Evolutionary conservation across 768 basidiomycete genomes (phyloP), one percentile per base, ranked within the genome.

Genomic region (Pleurotus ostreatus): DNA sequence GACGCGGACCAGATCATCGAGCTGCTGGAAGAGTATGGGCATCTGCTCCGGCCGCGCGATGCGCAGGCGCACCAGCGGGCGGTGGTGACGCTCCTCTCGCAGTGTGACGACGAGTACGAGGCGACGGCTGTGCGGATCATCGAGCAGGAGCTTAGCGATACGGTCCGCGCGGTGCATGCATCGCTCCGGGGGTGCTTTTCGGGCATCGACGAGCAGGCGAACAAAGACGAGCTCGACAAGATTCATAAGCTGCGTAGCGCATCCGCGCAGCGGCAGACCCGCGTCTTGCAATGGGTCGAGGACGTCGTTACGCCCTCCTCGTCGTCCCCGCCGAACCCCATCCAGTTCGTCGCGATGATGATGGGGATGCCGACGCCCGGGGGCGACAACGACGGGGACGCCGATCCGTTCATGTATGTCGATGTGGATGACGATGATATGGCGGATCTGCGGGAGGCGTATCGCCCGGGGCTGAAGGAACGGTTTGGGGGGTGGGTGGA

Each of bases 11-110:
- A 61, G 25, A 67, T 86, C 59, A 47, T 71, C 41, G 37, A 56
- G 0, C 74, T 86, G 8, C 77, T 88, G 49, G 64, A 72, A 16
- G 55, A 69, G 0, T 70, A 87, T 61, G 66, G 71, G 1, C 74
- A 84, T 51, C 79, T 88, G 44, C 72, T 88, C n/a, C 84, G 85
- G 3, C 78, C 85, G 1, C 78, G 81, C 12, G 85, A 88, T 49
- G 69, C 77, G 3, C 30, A 63, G 1, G 66, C 72, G 0, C 65
- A 84, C 16, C 84, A 83, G 56, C 58, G 63, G 13, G 80, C 82
- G 0, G 75, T 78, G 7, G 58, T 70, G 13, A 57, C 72, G 40
- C 67, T 85, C 47, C 62, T 60, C 51, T 41, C 8, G 73, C 0
- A 62, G 64, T 12, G 58, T 60, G 3, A 49, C 34, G n/a, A 16